These are phyloP conservation scores for Sarcomyxa edulis DNA, from an alignment of 768 basidiomycete genomes.

Conservation along the genomic window DNA sequence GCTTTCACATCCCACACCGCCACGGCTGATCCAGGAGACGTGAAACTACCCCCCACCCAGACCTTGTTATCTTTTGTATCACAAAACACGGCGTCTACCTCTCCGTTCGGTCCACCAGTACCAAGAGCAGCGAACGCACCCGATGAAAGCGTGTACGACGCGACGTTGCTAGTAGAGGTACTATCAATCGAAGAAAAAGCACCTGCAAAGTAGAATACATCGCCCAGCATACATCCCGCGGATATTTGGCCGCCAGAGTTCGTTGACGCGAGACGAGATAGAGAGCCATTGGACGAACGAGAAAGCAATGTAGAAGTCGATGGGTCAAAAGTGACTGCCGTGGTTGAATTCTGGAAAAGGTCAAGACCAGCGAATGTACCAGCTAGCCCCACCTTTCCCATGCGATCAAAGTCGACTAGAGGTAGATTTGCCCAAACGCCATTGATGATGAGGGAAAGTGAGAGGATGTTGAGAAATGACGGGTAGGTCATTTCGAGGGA, in stretches of 20 bases:
- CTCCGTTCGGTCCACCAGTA: conserved; percentile 67
- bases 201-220: conserved; percentile 77
- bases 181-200: conserved; percentile 70
- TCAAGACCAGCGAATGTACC: conserved; percentile 88
- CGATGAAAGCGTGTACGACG: conserved; percentile 62
- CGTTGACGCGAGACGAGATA: conserved; percentile 70
- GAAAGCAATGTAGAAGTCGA: conserved; percentile 67
- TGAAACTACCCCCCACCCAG: conserved; percentile 78
- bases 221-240: conserved; percentile 66
- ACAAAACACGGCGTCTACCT: conserved; percentile 72
- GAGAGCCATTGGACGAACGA: conserved; percentile 58
- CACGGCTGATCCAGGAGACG: conserved; percentile 59
- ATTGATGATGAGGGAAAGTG: conserved; percentile 22
- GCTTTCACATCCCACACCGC: conserved; percentile 66
- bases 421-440: conserved; percentile 40
- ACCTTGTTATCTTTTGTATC: conserved; percentile 59
- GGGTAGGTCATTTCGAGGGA: too few relatives aligned
- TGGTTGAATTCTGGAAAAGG: conserved; percentile 53
- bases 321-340: conserved; percentile 56
- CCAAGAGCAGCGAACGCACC: conserved; percentile 58
- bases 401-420: conserved; percentile 66
- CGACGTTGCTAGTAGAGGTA: conserved; percentile 63
- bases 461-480: conserved; percentile 6
- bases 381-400: conserved; percentile 88
- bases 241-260: conserved; percentile 74